phyloP scores from a whole-genome alignment of 345 rosid genomes.

The Acer yangbiense region DNA sequence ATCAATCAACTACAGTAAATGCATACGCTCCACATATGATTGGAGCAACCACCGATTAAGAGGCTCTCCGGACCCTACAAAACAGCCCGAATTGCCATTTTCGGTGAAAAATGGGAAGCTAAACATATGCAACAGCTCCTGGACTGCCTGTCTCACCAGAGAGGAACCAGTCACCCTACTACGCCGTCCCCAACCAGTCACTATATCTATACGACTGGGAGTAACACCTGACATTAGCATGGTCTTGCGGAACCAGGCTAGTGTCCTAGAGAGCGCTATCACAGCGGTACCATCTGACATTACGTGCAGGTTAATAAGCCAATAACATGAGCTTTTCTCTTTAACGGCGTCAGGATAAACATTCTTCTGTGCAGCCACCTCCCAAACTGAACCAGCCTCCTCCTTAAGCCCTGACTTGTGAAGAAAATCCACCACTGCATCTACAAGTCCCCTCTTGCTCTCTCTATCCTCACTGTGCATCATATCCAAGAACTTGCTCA shows the following conservation, averaged over 20 bases:
- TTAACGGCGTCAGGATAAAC: conserved; percentile 81
- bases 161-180: conserved; percentile 92
- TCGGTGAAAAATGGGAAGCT: conserved; percentile 79
- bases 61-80: conserved; percentile 85
- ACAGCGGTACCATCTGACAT: conserved; percentile 97
- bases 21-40: conserved; percentile 90
- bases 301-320: conserved; percentile 94
- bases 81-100: conserved; percentile 87
- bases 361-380: conserved; percentile 80
- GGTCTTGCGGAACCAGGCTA: conserved; percentile 84
- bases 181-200: conserved; percentile 95
- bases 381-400: conserved; percentile 95
- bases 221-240: conserved; percentile 65
- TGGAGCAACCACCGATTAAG: conserved; percentile 75
- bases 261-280: conserved; percentile 79
- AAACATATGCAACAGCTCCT: conserved; percentile 71
- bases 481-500: conserved; percentile 68
- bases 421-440: conserved; percentile 85
- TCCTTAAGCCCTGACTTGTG: conserved; percentile 93
- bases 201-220: conserved; percentile 82
- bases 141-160: conserved; percentile 76
- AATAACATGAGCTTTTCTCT: conserved; percentile 77
- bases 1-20: conserved; percentile 52
- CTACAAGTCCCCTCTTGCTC: conserved; percentile 94
- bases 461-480: conserved; percentile 97